Percentiles rank a stretch among this genome's conserved stretches.
Evolutionary conservation across 176 grass and related monocot species (phyloP).

Genomic region (Zea mays): DNA sequence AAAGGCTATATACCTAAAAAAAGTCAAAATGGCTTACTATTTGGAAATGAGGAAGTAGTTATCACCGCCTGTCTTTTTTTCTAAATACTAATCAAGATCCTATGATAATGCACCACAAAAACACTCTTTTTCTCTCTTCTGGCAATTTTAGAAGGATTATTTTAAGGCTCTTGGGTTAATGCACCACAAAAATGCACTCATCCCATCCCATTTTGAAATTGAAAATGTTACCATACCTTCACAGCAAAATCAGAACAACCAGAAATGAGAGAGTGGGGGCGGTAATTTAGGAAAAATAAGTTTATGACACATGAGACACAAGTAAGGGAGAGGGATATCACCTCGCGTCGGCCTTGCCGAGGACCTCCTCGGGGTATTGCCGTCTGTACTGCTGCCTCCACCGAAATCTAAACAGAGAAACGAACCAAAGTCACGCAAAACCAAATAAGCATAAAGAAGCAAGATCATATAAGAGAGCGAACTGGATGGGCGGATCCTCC

Average conservation of each 20-base stretch:
- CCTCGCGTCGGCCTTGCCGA: slow-evolving; percentile 61
- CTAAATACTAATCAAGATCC: neutral
- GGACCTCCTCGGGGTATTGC: slow-evolving; percentile 81
- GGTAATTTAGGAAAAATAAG: neutral
- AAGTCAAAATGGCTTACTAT: neutral
- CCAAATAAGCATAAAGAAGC: slow-evolving; percentile 4
- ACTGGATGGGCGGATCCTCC: neutral
- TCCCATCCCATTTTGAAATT: neutral
- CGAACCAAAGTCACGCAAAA: neutral
- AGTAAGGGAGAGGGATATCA: neutral
- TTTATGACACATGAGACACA: neutral
- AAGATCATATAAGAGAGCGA: neutral
- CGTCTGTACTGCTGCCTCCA: slow-evolving; percentile 90
- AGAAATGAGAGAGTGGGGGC: neutral
- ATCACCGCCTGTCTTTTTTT: neutral
- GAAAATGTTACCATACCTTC: neutral
- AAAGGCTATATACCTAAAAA: neutral
- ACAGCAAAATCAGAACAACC: neutral
- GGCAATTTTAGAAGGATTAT: neutral
- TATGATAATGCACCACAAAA: neutral
- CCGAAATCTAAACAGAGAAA: slow-evolving; percentile 63
- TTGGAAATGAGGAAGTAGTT: neutral
- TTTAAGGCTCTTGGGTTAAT: neutral
- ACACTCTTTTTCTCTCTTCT: neutral
- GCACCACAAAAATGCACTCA: neutral